A percentile compares a stretch with the other conserved stretches of the same genome.
These are phyloP conservation scores for Stereocaulon alpinum DNA, from an alignment of 495 filamentous ascomycete genomes.

Conservation along the genomic window DNA sequence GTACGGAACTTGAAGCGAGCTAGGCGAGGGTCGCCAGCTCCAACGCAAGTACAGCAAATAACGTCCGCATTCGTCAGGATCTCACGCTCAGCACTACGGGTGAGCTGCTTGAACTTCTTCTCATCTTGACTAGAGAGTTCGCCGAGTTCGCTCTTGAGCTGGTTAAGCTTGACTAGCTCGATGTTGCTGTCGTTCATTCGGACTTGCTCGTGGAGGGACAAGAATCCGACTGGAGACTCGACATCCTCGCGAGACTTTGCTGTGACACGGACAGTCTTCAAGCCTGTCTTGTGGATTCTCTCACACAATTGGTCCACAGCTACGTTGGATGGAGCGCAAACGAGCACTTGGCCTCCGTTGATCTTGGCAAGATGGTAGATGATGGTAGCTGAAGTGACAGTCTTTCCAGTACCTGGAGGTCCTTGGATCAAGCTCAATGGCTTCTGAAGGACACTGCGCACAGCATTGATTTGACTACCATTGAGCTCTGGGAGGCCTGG, in stretches of 20 bases:
- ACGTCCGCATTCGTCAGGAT: slow-evolving; percentile 95
- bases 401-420: slow-evolving; percentile 95
- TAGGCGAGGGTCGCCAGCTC: slow-evolving; percentile 89
- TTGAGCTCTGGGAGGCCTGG: slow-evolving; percentile 95
- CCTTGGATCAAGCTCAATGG: slow-evolving; percentile 94
- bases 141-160: slow-evolving; percentile 83
- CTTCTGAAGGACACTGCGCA: slow-evolving; percentile 89
- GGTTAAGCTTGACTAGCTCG: slow-evolving; percentile 80
- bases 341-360: slow-evolving; percentile 87
- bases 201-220: slow-evolving; percentile 94
- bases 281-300: slow-evolving; percentile 84
- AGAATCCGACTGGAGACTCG: slow-evolving; percentile 88
- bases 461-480: slow-evolving; percentile 88
- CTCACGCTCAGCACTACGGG: slow-evolving; percentile 86
- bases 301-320: slow-evolving; percentile 98
- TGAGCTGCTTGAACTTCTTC: slow-evolving; percentile 94
- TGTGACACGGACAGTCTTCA: slow-evolving; percentile 96
- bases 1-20: slow-evolving; percentile 97
- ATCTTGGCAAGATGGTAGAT: slow-evolving; percentile 96
- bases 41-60: slow-evolving; percentile 98
- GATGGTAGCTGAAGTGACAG: slow-evolving; percentile 97
- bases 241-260: slow-evolving; percentile 98
- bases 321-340: slow-evolving; percentile 97
- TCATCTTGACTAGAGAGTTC: slow-evolving; percentile 94
- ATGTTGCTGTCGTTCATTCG: slow-evolving; percentile 94